Conservation (phyloP, 1,139 yeast species). For the Yamadazyma epiphylla region DNA sequence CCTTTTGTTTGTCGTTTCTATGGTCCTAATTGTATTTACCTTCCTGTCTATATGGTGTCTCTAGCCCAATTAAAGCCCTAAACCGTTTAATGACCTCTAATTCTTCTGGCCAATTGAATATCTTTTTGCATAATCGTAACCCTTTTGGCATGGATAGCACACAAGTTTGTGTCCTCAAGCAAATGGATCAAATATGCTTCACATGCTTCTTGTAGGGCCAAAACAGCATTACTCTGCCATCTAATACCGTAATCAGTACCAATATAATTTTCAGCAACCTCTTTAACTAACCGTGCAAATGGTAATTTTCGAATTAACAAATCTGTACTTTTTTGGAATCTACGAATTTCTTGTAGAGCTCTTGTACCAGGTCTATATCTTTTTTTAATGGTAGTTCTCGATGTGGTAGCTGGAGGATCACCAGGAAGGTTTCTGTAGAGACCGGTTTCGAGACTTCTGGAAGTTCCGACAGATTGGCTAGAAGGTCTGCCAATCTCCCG, state of each 20-base stretch:
- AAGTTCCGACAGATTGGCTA: conserved; percentile 1
- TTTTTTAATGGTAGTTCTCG: conserved; percentile 29
- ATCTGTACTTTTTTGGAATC: conserved; percentile 76
- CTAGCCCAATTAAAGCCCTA: too few species aligned
- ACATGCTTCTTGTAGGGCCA: conserved; percentile 90
- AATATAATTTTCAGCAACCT: conserved; percentile 69
- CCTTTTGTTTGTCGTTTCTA: too few species aligned
- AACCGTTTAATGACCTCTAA: conserved; percentile 64
- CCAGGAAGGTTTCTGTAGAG: conserved; percentile 45
- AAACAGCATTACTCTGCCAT: conserved; percentile 87
- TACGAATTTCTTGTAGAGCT: conserved; percentile 75
- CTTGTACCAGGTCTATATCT: conserved; percentile 69
- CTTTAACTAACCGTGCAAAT: conserved; percentile 83
- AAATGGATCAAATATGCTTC: conserved; percentile 85
- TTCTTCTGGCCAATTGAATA: conserved; percentile 84
- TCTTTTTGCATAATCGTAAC: conserved; percentile 95
- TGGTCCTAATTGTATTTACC: too few species aligned
- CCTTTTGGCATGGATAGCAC: conserved; percentile 91
- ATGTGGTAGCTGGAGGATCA: conserved; percentile 32
- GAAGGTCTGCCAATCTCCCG: conserved; percentile 9
- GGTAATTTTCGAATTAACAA: conserved; percentile 79
- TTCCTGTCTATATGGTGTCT: too few species aligned
- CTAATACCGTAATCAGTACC: conserved; percentile 60
- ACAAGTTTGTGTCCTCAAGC: conserved; percentile 83
- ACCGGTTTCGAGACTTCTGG: conserved; percentile 7